Percentiles rank a stretch among this genome's conserved stretches.
Conservation (phyloP, 352 stramenopile genomes). For the Phytophthora pinifolia region DNA sequence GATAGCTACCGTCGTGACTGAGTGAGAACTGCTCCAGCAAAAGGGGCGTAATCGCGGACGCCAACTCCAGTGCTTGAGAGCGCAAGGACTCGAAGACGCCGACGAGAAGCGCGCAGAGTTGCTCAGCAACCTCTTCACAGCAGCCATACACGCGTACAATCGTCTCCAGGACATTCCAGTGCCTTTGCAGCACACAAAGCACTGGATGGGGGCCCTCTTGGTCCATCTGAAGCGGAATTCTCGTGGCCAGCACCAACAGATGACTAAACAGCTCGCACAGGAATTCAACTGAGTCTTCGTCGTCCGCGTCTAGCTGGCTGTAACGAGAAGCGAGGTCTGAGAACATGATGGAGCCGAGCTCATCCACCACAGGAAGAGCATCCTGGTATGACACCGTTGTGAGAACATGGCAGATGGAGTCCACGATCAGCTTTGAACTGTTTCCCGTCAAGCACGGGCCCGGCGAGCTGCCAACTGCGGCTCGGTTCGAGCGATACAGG, state of each 20-base stretch:
- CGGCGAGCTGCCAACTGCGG: constrained; percentile 21
- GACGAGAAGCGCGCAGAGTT: constrained; percentile 55
- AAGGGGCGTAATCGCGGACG: constrained; percentile 57
- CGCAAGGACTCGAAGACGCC: constrained; percentile 66
- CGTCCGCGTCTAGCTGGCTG: constrained; percentile 39
- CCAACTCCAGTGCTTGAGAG: constrained; percentile 59
- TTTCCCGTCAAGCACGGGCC: constrained; percentile 34
- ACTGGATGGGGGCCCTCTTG: constrained; percentile 64
- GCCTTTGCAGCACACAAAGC: constrained; percentile 52
- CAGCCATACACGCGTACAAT: constrained; percentile 53
- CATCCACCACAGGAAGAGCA: constrained; percentile 56
- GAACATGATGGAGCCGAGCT: constrained; percentile 69
- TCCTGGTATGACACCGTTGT: constrained; percentile 70
- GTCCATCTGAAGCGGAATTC: constrained; percentile 61
- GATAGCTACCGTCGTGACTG: constrained; percentile 59
- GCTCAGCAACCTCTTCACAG: constrained; percentile 58
- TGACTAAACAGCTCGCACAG: constrained; percentile 64
- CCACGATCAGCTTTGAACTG: constrained; percentile 62
- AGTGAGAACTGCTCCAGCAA: constrained; percentile 65
- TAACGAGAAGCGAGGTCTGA: constrained; percentile 52
- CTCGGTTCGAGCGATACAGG: constrained; percentile 54
- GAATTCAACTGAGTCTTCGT: constrained; percentile 56
- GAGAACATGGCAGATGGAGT: constrained; percentile 67
- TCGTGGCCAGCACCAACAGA: constrained; percentile 52
- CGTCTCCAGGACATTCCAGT: constrained; percentile 53